Evolutionary conservation across 345 rosid species (phyloP).

Genomic region (Euphorbia pulcherrima): DNA sequence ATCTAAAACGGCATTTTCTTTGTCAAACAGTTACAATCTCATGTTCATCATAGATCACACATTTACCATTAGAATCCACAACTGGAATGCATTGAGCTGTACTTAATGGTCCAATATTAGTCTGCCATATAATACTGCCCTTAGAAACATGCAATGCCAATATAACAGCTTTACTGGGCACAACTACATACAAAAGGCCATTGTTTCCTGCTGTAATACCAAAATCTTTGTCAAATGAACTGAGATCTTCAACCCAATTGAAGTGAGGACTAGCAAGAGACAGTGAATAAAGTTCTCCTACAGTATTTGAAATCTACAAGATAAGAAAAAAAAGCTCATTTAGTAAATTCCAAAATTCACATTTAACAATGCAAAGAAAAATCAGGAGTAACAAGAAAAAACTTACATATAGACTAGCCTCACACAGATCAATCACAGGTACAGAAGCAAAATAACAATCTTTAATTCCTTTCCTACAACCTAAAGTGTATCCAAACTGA

Average conservation of each 20-base stretch:
- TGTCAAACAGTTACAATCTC: background rate
- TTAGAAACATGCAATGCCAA: constrained; percentile 62
- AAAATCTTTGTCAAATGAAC: constrained; percentile 48
- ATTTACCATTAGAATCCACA: constrained; percentile 64
- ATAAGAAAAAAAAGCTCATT: background rate
- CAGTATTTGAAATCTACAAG: constrained; percentile 65
- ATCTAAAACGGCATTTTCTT: background rate
- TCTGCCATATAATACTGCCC: constrained; percentile 69
- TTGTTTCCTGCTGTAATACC: constrained; percentile 70
- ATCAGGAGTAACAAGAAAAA: constrained; percentile 12
- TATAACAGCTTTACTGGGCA: constrained; percentile 47
- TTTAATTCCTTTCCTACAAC: constrained; percentile 49
- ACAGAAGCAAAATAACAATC: constrained; percentile 63
- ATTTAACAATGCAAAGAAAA: background rate
- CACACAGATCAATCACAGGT: constrained; percentile 71
- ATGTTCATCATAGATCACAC: background rate
- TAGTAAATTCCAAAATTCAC: background rate
- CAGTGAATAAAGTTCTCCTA: constrained; percentile 78
- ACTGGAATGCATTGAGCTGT: constrained; percentile 41
- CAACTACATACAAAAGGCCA: constrained; percentile 56
- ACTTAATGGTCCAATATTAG: constrained; percentile 56
- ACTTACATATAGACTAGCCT: constrained; percentile 69
- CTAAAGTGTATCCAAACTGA: constrained; percentile 59
- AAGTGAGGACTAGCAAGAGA: constrained; percentile 54
- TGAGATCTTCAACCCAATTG: constrained; percentile 76